phyloP scores from a whole-genome alignment of 2,329 filamentous ascomycete species.

The Fonsecaea erecta region DNA sequence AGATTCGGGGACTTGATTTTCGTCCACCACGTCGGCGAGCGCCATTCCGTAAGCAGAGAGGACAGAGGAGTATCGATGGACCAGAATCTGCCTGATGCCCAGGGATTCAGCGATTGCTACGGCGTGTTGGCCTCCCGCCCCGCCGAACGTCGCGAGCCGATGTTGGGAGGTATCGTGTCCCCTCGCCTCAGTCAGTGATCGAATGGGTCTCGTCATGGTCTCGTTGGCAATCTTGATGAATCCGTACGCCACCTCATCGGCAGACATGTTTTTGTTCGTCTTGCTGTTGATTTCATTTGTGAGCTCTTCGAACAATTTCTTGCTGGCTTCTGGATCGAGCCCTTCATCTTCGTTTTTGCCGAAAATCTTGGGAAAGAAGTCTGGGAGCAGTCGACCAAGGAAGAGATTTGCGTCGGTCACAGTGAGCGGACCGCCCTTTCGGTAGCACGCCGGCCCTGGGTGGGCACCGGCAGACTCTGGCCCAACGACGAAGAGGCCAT shows the following conservation, averaged over 20 bases:
- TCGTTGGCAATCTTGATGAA: slow-evolving; percentile 91
- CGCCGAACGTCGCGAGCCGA: slow-evolving; percentile 88
- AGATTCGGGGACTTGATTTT: slow-evolving; percentile 70
- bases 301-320: slow-evolving; percentile 74
- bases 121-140: slow-evolving; percentile 89
- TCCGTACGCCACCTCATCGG: slow-evolving; percentile 89
- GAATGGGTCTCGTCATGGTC: slow-evolving; percentile 87
- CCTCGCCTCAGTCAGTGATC: slow-evolving; percentile 88
- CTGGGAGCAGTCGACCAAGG: slow-evolving; percentile 80
- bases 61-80: slow-evolving; percentile 90
- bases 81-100: slow-evolving; percentile 81
- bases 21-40: slow-evolving; percentile 88
- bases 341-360: slow-evolving; percentile 86
- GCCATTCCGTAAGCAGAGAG: slow-evolving; percentile 93
- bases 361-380: slow-evolving; percentile 97
- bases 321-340: slow-evolving; percentile 75
- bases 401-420: slow-evolving; percentile 93
- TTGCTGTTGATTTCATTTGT: slow-evolving; percentile 79
- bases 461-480: slow-evolving; percentile 91
- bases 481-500: slow-evolving; percentile 88
- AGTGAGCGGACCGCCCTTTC: slow-evolving; percentile 86
- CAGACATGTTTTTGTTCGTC: slow-evolving; percentile 64
- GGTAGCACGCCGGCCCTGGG: slow-evolving; percentile 88
- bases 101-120: slow-evolving; percentile 86
- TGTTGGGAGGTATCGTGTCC: slow-evolving; percentile 90